Conservation (phyloP, 305 asterid species). For the Rubia tinctorum region DNA sequence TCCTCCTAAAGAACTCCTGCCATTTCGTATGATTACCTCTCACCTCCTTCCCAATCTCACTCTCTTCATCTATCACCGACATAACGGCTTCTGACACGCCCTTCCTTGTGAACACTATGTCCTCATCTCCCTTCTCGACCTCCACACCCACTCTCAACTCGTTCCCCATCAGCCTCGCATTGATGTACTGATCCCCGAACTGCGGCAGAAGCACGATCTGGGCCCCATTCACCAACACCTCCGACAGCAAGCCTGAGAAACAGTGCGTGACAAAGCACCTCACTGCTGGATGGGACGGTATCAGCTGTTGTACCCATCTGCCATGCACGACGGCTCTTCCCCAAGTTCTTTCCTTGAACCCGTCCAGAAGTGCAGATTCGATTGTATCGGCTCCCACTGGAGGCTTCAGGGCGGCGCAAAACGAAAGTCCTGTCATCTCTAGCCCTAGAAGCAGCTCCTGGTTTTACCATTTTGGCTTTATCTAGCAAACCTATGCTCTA, state of each 20-base stretch:
- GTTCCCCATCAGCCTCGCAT: constrained; percentile 45
- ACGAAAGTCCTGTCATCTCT: constrained; percentile 58
- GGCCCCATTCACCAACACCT: constrained; percentile 55
- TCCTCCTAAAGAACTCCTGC: constrained; percentile 43
- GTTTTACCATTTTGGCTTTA: no score
- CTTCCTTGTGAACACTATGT: constrained; percentile 46
- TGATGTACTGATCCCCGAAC: constrained; percentile 50
- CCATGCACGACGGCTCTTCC: constrained; percentile 48
- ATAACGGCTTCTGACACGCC: constrained; percentile 44
- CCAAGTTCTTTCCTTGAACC: constrained; percentile 32
- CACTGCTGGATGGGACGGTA: constrained; percentile 52
- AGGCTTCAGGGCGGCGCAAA: constrained; percentile 57
- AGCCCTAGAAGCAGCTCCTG: constrained; percentile 62
- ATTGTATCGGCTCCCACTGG: constrained; percentile 42
- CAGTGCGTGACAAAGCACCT: constrained; percentile 86
- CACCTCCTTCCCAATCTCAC: constrained; percentile 41
- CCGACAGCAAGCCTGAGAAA: constrained; percentile 62
- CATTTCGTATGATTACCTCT: constrained; percentile 46
- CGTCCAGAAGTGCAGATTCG: constrained; percentile 61
- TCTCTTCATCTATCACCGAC: constrained; percentile 41
- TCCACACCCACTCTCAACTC: constrained; percentile 56
- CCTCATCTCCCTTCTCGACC: constrained; percentile 56
- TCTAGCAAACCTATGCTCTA: no score
- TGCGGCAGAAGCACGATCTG: constrained; percentile 58
- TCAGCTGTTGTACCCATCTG: constrained; percentile 66